Base-by-base conservation (phyloP, 441 rosid genomes). In the Theobroma grandiflorum region DNA sequence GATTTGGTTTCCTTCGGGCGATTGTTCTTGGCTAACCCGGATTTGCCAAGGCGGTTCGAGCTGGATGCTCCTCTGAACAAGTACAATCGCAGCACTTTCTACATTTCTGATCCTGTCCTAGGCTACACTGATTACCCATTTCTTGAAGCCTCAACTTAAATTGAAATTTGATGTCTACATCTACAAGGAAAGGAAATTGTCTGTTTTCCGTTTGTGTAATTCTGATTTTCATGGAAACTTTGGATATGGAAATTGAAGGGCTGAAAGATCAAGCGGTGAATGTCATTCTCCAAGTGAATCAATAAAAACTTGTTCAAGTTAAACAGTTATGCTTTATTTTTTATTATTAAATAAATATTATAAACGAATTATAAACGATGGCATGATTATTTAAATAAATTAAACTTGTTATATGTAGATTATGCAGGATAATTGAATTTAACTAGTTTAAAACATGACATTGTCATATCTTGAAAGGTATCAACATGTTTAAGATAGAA, bases 1-100 rank as follows among this genome's bases (percentile, higher is more conserved):
- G 76, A 82, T 33, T 62, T 78, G 65, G 69, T 74, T 3, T 79
- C 79, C 1, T 75, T n/a, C 18, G 82, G 85, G 33, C 38, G 78
- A 4, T 6, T 15, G 45, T 79, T 83, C 74, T 69, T 79, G 16
- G 82, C 85, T 9, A 79, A 83, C 66, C 85, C 80, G 1, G 80
- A 83, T 57, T 47, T 83, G 31, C 82, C 82, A 1, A 75, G 57
- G 68, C 57, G 82, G 70, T 71, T 79, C 37, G 22, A 79, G 59
- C 65, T 79, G 35, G 40, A 82, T 53, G 82, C 74, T 8, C 66
- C 80, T 7, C 72, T 82, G n/a, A 82, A 75, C 45, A 35, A 64
- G 43, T 64, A 31, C n/a, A 18, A 64, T 64, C 68, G 68, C 20
- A 4, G 6, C 37, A 64, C 68, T 33, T 64, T 64, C 42, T 64